These are phyloP conservation scores for Rhynchosporium graminicola DNA, from an alignment of 2,329 filamentous ascomycete species.

Conservation along the genomic window DNA sequence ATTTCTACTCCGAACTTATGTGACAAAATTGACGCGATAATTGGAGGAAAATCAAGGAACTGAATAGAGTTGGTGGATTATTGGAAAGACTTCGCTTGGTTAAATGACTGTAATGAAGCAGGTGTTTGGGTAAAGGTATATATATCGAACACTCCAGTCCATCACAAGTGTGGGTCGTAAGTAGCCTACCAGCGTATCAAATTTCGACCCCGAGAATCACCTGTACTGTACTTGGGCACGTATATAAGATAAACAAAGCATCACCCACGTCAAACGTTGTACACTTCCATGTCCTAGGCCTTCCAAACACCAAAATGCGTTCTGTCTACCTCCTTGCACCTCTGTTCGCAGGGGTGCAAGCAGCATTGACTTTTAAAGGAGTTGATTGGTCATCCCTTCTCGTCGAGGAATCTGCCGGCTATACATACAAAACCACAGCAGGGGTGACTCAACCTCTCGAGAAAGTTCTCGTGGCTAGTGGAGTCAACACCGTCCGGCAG, in stretches of 20 bases:
- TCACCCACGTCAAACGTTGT: not conserved
- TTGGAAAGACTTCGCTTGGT: not conserved
- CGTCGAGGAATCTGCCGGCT: conserved; percentile 62
- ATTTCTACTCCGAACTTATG: not conserved
- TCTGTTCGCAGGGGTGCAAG: conserved; percentile 22
- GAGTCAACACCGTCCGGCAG: conserved; percentile 71
- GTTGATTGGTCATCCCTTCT: conserved; percentile 70
- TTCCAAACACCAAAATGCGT: conserved; percentile 9
- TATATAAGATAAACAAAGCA: not conserved
- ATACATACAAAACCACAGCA: conserved; percentile 58
- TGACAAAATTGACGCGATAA: not conserved
- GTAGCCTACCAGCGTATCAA: too few species aligned
- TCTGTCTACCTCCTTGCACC: conserved; percentile 18
- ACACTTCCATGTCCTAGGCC: not conserved
- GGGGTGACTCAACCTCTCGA: conserved; percentile 60
- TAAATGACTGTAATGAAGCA: not conserved
- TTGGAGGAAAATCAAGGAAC: not conserved
- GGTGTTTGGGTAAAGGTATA: not conserved
- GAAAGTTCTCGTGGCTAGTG: conserved; percentile 59
- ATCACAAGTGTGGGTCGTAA: too few species aligned
- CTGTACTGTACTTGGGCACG: too few species aligned
- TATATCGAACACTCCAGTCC: too few species aligned
- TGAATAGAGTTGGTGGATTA: not conserved
- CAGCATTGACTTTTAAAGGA: conserved; percentile 61
- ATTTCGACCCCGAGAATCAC: too few species aligned